phyloP scores from a whole-genome alignment of 768 basidiomycete genomes.

The Termitomyces sp. region DNA sequence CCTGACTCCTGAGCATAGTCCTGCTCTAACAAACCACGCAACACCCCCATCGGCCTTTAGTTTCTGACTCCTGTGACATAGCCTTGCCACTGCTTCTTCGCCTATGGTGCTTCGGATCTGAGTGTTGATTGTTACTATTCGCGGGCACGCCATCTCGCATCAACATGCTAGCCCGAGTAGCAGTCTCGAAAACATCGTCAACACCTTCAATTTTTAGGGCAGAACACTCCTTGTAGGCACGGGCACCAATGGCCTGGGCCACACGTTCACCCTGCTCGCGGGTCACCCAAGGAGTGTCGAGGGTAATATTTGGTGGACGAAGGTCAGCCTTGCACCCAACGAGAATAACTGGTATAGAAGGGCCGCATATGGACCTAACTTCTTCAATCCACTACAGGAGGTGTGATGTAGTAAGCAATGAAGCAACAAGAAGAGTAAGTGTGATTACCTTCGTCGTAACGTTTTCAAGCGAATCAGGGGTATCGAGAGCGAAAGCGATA shows the following conservation, averaged over 20 bases:
- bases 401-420: constrained; percentile 15
- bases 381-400: constrained; percentile 90
- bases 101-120: constrained; percentile 43
- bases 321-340: constrained; percentile 97
- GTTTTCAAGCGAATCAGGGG: constrained; percentile 95
- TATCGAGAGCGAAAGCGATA: constrained; percentile 95
- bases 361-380: constrained; percentile 94
- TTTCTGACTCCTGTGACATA: constrained; percentile 39
- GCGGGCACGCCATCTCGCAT: constrained; percentile 81
- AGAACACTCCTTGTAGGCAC: constrained; percentile 93
- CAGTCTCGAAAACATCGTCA: constrained; percentile 96
- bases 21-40: constrained; percentile 60
- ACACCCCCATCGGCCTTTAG: constrained; percentile 59
- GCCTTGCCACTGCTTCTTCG: constrained; percentile 50
- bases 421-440: not conserved
- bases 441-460: constrained; percentile 79
- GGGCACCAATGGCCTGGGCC: constrained; percentile 81
- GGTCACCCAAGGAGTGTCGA: constrained; percentile 55
- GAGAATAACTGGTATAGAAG: constrained; percentile 87
- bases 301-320: constrained; percentile 52
- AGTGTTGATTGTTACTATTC: constrained; percentile 33
- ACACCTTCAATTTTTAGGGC: constrained; percentile 89
- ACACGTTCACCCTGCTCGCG: constrained; percentile 79
- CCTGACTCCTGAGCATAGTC: not conserved
- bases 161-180: constrained; percentile 94